Evolutionary conservation across 1,284 basidiomycete genomes (phyloP).

Genomic region (Mycena sp.): DNA sequence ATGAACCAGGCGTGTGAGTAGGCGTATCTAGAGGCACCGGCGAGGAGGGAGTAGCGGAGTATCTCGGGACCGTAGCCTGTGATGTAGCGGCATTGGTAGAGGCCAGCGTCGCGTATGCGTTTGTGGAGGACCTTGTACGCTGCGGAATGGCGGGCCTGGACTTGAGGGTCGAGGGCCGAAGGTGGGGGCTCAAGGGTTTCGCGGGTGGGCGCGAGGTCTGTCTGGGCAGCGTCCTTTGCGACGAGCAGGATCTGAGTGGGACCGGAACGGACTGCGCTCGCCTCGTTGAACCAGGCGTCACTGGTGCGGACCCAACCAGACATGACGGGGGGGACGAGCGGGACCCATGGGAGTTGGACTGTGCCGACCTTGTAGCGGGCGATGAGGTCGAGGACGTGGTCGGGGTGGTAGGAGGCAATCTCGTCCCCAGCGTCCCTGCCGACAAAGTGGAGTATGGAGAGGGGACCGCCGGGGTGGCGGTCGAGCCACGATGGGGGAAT

Average conservation of each 20-base stretch:
- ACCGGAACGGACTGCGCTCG: conserved; percentile 52
- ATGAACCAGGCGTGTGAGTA: conserved; percentile 75
- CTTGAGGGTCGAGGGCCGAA: conserved; percentile 61
- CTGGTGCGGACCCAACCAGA: conserved; percentile 79
- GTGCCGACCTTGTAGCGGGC: conserved; percentile 79
- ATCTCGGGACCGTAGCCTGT: conserved; percentile 93
- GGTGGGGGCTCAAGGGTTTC: conserved; percentile 62
- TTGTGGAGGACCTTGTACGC: conserved; percentile 88
- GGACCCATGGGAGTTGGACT: conserved; percentile 77
- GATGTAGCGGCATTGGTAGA: conserved; percentile 87
- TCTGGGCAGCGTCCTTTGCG: conserved; percentile 29
- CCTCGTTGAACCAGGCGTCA: conserved; percentile 70
- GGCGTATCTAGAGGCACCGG: conserved; percentile 64
- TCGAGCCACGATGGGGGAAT: conserved; percentile 87
- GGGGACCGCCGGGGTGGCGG: conserved; percentile 89
- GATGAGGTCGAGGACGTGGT: conserved; percentile 73
- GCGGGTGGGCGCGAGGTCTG: conserved; percentile 54
- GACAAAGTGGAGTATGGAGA: conserved; percentile 94
- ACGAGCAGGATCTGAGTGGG: conserved; percentile 70
- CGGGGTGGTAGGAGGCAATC: conserved; percentile 91
- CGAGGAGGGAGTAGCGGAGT: conserved; percentile 78
- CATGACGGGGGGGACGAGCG: conserved; percentile 90
- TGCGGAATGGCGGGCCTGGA: conserved; percentile 77
- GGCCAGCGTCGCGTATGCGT: conserved; percentile 80
- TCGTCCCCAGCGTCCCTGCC: conserved; percentile 96